Evolutionary conservation across 2,329 filamentous ascomycete genomes (phyloP).

Genomic region (Aspergillus thermomutatus): DNA sequence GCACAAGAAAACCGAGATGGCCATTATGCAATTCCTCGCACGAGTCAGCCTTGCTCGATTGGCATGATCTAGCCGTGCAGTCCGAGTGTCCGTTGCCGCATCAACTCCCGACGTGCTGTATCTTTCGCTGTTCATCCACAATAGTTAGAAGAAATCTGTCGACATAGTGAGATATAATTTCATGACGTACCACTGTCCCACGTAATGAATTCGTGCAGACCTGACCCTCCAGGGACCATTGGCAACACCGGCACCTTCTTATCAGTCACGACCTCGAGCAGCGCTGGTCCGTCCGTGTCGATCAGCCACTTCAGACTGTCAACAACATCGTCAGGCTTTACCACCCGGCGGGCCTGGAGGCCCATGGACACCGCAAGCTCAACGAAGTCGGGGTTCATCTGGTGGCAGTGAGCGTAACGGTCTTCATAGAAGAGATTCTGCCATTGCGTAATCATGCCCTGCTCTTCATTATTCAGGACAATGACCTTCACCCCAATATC

Average conservation of each 20-base stretch:
- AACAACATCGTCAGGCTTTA: constrained; percentile 72
- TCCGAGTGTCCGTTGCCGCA: too few relatives aligned
- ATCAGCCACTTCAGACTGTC: constrained; percentile 85
- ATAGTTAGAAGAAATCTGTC: too few relatives aligned
- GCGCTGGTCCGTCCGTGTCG: constrained; percentile 78
- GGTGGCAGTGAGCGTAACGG: constrained; percentile 85
- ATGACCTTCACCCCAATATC: constrained; percentile 95
- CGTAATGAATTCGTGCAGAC: constrained; percentile 74
- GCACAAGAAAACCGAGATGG: too few relatives aligned
- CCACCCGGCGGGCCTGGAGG: constrained; percentile 68
- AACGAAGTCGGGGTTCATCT: constrained; percentile 93
- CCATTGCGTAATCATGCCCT: constrained; percentile 99
- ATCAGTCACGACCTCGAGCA: constrained; percentile 89
- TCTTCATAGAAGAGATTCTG: constrained; percentile 97
- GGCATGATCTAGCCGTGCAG: too few relatives aligned
- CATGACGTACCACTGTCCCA: too few relatives aligned
- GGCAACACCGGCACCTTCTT: constrained; percentile 76
- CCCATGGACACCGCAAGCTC: constrained; percentile 91
- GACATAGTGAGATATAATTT: too few relatives aligned
- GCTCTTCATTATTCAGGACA: constrained; percentile 93
- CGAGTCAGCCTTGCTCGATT: too few relatives aligned
- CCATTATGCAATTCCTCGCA: too few relatives aligned
- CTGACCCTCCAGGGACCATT: constrained; percentile 89
- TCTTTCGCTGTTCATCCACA: too few relatives aligned
- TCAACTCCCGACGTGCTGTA: too few relatives aligned